These are phyloP conservation scores for Teunomyces pallodes DNA, from an alignment of 805 yeast species.

Conservation along the genomic window DNA sequence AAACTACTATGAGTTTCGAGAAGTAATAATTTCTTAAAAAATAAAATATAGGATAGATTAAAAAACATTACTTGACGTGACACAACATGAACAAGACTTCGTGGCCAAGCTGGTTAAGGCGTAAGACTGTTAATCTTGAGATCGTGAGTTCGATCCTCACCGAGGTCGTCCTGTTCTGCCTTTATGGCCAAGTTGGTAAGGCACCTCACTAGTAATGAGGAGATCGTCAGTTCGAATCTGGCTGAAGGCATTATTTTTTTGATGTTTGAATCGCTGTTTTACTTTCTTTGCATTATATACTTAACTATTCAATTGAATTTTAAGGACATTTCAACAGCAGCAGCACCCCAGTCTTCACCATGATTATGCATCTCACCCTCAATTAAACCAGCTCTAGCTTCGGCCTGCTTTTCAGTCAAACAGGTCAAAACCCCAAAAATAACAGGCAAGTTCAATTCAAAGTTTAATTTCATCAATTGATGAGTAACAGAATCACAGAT, in stretches of 20 bases:
- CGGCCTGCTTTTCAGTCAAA: slow-evolving; percentile 90
- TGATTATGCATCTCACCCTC: slow-evolving; percentile 85
- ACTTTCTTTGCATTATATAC: background rate
- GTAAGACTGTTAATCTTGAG: slow-evolving; percentile 20
- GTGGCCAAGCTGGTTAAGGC: slow-evolving; percentile 21
- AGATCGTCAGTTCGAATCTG: slow-evolving; percentile 13
- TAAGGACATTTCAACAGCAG: slow-evolving; percentile 89
- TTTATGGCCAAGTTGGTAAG: slow-evolving; percentile 14
- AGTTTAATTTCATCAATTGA: slow-evolving; percentile 80
- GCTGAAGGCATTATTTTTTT: slow-evolving; percentile 7
- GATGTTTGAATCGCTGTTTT: background rate
- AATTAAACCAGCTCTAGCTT: slow-evolving; percentile 82
- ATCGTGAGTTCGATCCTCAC: slow-evolving; percentile 20
- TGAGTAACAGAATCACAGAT: slow-evolving; percentile 87
- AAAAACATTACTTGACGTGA: background rate
- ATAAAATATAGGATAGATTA: background rate
- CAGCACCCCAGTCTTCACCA: slow-evolving; percentile 98
- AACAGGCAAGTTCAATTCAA: slow-evolving; percentile 68
- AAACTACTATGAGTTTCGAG: no score
- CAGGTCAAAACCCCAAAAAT: slow-evolving; percentile 94
- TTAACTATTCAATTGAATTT: slow-evolving; percentile 24
- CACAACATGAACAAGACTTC: slow-evolving; percentile 10
- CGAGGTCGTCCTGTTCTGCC: slow-evolving; percentile 13
- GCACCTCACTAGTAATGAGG: slow-evolving; percentile 12
- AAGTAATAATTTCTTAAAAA: background rate